Percentiles rank a stretch among this genome's conserved stretches.
phyloP scores from a whole-genome alignment of 2,329 filamentous ascomycete species.

The Stenocarpella maydis region DNA sequence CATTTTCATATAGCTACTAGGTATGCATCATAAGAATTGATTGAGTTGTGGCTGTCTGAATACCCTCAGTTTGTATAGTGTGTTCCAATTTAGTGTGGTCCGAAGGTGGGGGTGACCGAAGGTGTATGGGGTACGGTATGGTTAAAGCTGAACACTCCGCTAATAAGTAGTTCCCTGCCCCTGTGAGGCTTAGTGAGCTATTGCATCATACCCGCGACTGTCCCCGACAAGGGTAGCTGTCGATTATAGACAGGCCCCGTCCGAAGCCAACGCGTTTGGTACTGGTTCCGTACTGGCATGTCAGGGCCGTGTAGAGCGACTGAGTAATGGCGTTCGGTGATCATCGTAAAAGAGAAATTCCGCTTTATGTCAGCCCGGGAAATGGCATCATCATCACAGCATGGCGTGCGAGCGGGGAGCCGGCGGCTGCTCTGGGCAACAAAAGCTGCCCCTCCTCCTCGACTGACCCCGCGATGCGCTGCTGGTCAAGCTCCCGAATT shows the following conservation, averaged over 20 bases:
- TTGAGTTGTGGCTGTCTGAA: no score
- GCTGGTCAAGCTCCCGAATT: not conserved
- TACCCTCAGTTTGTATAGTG: no score
- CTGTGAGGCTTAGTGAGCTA: constrained; percentile 12
- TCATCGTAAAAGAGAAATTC: constrained; percentile 21
- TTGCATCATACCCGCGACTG: constrained; percentile 16
- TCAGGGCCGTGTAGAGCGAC: not conserved
- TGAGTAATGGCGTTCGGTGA: constrained; percentile 23
- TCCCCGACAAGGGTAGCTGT: not conserved
- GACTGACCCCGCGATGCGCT: constrained; percentile 12
- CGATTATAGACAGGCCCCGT: not conserved
- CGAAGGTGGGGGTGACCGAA: no score
- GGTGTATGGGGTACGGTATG: no score
- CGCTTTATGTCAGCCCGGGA: constrained; percentile 20
- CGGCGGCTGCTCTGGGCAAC: not conserved
- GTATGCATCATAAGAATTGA: no score
- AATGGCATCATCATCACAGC: constrained; percentile 29
- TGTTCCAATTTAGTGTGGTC: no score
- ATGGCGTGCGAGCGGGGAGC: constrained; percentile 5
- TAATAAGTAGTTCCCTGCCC: constrained; percentile 12
- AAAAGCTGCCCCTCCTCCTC: constrained; percentile 21
- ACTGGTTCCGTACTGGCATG: not conserved
- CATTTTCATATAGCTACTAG: no score
- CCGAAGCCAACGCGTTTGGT: not conserved
- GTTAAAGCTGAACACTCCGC: no score